These are phyloP conservation scores for Aspergillus homomorphus DNA, from an alignment of 495 filamentous ascomycete genomes.

Conservation along the genomic window DNA sequence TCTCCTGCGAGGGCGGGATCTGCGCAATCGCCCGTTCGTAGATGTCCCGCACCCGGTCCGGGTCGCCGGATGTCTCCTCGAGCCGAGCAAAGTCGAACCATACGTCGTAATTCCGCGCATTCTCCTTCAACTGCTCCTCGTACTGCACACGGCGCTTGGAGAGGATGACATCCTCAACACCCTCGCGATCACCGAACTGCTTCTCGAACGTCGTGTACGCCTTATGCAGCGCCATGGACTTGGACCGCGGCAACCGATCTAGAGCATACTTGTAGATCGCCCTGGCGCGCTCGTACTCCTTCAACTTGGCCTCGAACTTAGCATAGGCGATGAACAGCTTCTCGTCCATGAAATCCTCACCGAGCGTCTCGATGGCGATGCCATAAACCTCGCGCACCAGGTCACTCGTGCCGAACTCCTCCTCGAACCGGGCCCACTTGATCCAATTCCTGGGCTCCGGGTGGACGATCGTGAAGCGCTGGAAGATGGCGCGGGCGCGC, in stretches of 20 bases:
- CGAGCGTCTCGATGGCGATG: slow-evolving; percentile 80
- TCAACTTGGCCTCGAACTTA: slow-evolving; percentile 85
- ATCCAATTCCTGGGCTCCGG: slow-evolving; percentile 97
- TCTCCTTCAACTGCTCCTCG: slow-evolving; percentile 89
- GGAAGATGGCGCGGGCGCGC: slow-evolving; percentile 78
- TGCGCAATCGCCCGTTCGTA: slow-evolving; percentile 97
- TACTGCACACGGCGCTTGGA: slow-evolving; percentile 94
- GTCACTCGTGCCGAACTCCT: slow-evolving; percentile 88
- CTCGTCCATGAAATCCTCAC: slow-evolving; percentile 96
- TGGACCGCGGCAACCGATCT: slow-evolving; percentile 83
- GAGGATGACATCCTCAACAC: slow-evolving; percentile 91
- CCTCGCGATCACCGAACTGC: slow-evolving; percentile 90
- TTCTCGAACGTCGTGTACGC: slow-evolving; percentile 97
- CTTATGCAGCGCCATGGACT: slow-evolving; percentile 81
- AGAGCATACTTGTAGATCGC: slow-evolving; percentile 97
- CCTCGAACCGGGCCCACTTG: slow-evolving; percentile 97
- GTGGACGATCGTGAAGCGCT: slow-evolving; percentile 88
- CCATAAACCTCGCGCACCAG: slow-evolving; percentile 91
- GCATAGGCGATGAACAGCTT: slow-evolving; percentile 91
- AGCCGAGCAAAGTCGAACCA: slow-evolving; percentile 96
- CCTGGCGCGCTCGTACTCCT: slow-evolving; percentile 91
- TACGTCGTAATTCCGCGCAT: slow-evolving; percentile 87
- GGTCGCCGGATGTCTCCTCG: slow-evolving; percentile 78
- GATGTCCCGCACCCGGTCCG: slow-evolving; percentile 80
- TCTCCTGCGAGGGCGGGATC: slow-evolving; percentile 92